Evolutionary conservation across 345 rosid genomes (phyloP), one percentile per base, ranked within the genome.

Genomic region (Alliaria petiolata): DNA sequence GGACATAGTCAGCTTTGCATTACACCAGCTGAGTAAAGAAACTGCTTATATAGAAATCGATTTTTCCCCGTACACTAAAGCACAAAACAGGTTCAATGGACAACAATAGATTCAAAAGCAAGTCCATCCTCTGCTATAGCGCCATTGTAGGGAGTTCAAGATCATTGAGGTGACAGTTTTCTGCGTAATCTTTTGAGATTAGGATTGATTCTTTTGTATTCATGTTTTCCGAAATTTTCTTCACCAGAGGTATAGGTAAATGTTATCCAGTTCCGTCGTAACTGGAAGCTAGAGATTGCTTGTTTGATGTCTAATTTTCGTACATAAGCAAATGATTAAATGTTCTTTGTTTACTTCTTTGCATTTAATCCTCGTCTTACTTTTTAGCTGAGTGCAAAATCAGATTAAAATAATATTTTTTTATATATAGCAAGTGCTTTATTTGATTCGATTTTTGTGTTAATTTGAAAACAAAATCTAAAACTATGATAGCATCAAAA

Each of bases 1-100:
- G 93, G 90, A 42, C 92, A 86, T 52, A 86, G 92, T 59, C 81
- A 85, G 79, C 86, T 90, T 67, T 88, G 93, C 80, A 79, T 70
- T 0, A 65, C 79, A 46, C 81, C 82, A 49, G 71, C 77, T 63
- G 81, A 67, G 35, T 65, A 50, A 69, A 33, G 60, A 44, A 57
- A 39, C 39, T 36, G 62, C 63, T 35, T 3, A 25, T 44, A 5
- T 25, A 60, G 30, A n/a, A 52, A 34, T 34, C n/a, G n/a, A 26
- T 17, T 35, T n/a, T 17, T 17, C 38, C 6, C 31, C 44, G 19
- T 13, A 64, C 42, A 62, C 31, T 45, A 8, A 39, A 57, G 62
- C 67, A 42, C 49, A 22, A 22, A 49, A 15, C 33, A 55, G 15
- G 26, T 45, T 55, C 15, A 11, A 33, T 8, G 46, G 65, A 44